A percentile compares a stretch with the other conserved stretches of the same genome.
phyloP scores from a whole-genome alignment of 495 filamentous ascomycete species.

The Parathielavia appendiculata region DNA sequence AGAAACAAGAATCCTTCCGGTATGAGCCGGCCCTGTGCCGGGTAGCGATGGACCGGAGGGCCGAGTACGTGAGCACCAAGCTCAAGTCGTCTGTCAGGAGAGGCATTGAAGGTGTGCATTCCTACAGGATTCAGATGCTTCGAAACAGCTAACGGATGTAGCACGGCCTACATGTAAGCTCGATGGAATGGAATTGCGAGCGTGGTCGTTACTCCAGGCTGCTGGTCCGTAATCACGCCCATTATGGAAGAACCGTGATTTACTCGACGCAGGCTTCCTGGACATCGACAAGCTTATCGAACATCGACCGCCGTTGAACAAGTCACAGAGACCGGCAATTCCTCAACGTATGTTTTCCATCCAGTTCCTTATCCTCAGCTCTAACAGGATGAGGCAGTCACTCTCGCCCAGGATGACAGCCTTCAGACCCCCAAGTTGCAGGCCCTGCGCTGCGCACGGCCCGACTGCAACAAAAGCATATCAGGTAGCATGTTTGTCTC shows the following conservation, averaged over 20 bases:
- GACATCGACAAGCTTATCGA: constrained; percentile 41
- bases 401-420: constrained; percentile 14
- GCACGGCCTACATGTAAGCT: too few species aligned
- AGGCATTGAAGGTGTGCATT: not conserved
- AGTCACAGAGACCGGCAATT: constrained; percentile 24
- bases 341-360: constrained; percentile 21
- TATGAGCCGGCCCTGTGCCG: not conserved
- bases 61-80: constrained; percentile 4
- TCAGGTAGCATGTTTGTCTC: constrained; percentile 32
- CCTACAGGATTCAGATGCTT: too few species aligned
- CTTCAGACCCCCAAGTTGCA: constrained; percentile 20
- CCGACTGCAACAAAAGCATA: constrained; percentile 24
- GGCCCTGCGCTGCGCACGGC: constrained; percentile 20
- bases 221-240: not conserved
- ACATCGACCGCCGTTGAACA: constrained; percentile 25
- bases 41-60: not conserved
- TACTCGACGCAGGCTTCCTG: constrained; percentile 23
- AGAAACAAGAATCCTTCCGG: too few species aligned
- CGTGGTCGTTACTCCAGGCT: constrained; percentile 1
- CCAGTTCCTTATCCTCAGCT: too few species aligned
- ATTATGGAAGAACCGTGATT: too few species aligned
- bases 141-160: too few species aligned
- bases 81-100: not conserved
- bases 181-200: not conserved
- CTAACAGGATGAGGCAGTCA: constrained; percentile 1